Evolutionary conservation across 2,329 filamentous ascomycete genomes (phyloP), one percentile per base, ranked within the genome.

Genomic region (Arthrobotrys sphaeroides): DNA sequence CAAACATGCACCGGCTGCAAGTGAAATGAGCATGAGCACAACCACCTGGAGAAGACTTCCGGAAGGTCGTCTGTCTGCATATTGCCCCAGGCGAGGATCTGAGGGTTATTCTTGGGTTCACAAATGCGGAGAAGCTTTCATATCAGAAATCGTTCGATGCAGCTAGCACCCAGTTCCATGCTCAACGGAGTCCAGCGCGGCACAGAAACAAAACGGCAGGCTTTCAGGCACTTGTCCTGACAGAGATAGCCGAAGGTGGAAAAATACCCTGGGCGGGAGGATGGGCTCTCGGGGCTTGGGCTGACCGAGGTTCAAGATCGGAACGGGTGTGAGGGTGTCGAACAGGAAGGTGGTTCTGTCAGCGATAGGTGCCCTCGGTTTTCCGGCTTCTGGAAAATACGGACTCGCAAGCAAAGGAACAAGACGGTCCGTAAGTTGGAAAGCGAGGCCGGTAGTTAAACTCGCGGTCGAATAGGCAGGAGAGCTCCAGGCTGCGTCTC

Each of bases 291-390:
- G 53, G 55, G 61, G 62, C 57, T 43, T 62, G 61, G 70, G 67
- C 59, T 47, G 62, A 68, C 53, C 70, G 70, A 74, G 70, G 70
- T 67, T 74, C 70, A 40, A 62, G 38, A 62, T 67, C 62, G 62
- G 69, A 66, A 73, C 69, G 69, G 69, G 16, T 66, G 60, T 68
- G 70, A 74, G 62, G 70, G 53, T 57, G 45, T 74, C 45, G 70
- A 74, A 74, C 53, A 67, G 70, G 70, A 74, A 74, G 70, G 70
- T 67, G 62, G 53, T 74, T 62, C 70, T 74, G 70, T 65, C 70
- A 62, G 53, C 62, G 28, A 59, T 45, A 51, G 33, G 42, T 38
- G 16, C 22, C 43, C 40, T 47, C 38, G 16, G 38, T 53, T 59
- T 66, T 60, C 61, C 61, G 51, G 61, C 69, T 73, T 73, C 69